These are phyloP conservation scores for Leptographium wingfieldii DNA, from an alignment of 2,329 filamentous ascomycete genomes.

Conservation along the genomic window DNA sequence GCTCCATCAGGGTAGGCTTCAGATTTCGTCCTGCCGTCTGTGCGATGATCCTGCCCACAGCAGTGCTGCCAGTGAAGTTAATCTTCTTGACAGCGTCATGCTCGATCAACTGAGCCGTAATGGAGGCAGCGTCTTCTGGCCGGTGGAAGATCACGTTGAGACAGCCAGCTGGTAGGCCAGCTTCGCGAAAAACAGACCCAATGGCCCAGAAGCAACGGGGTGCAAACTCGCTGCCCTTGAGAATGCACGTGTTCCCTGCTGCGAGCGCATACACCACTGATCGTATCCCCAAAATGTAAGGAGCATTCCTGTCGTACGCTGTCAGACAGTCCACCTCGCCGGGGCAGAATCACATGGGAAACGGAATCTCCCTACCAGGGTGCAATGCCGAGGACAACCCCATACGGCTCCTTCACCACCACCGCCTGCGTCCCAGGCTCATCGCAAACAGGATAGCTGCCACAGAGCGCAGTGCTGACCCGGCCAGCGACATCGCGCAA, in stretches of 20 bases:
- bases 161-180: conserved; percentile 62
- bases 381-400: conserved; percentile 66
- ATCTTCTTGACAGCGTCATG: conserved; percentile 61
- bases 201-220: conserved; percentile 53
- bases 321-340: too few relatives aligned
- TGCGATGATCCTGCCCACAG: conserved; percentile 61
- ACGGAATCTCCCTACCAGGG: conserved; percentile 49
- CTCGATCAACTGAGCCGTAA: conserved; percentile 57
- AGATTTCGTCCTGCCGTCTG: conserved; percentile 56
- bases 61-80: conserved; percentile 74
- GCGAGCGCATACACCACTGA: conserved; percentile 55
- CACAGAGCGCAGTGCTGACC: conserved; percentile 12
- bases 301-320: conserved; percentile 36
- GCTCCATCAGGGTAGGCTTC: conserved; percentile 69
- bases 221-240: conserved; percentile 59
- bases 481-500: conserved; percentile 29
- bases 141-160: conserved; percentile 60
- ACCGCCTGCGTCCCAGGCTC: conserved; percentile 32
- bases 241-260: conserved; percentile 61
- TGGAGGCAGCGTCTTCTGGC: conserved; percentile 50
- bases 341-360: conserved; percentile 6
- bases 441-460: background rate
- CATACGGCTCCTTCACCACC: conserved; percentile 63
- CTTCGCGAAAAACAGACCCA: conserved; percentile 52
- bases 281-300: conserved; percentile 40